phyloP scores from a whole-genome alignment of 2,329 filamentous ascomycete genomes.

The Paecilomyces sp. region DNA sequence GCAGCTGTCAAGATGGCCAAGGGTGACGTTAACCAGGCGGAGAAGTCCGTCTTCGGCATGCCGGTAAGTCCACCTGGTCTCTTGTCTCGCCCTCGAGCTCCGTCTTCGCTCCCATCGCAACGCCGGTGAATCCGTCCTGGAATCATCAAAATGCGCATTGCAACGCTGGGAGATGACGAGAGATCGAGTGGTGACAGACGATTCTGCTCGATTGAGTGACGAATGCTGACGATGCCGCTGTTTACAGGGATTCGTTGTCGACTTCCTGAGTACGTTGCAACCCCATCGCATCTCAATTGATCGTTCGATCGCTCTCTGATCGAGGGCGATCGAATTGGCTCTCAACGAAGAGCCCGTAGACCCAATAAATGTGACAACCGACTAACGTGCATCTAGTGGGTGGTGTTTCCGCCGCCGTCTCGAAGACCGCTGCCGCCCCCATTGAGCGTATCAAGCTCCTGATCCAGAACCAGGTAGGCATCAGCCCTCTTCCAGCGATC shows the following conservation, averaged over 20 bases:
- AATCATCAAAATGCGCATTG: not conserved
- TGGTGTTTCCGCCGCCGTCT: conserved; percentile 99
- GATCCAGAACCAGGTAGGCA: conserved; percentile 97
- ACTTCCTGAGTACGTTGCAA: conserved; percentile 89
- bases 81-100: conserved; percentile 11
- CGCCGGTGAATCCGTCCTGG: not conserved
- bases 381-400: conserved; percentile 67
- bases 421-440: conserved; percentile 98
- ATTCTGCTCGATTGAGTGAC: conserved; percentile 3
- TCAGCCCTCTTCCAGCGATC: not conserved
- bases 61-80: conserved; percentile 32
- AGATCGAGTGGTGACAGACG: not conserved
- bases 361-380: not conserved
- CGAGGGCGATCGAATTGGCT: not conserved
- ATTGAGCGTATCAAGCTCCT: conserved; percentile 99
- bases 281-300: conserved; percentile 3
- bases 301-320: not conserved
- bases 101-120: conserved; percentile 2
- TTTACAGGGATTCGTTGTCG: conserved; percentile 79
- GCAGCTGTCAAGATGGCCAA: conserved; percentile 40
- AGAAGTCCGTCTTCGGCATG: conserved; percentile 50
- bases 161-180: not conserved
- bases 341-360: not conserved
- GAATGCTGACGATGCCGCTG: conserved; percentile 22
- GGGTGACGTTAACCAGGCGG: conserved; percentile 42